These are phyloP conservation scores for Paecilomyces sp. DNA, from an alignment of 2,329 filamentous ascomycete species.

Conservation along the genomic window DNA sequence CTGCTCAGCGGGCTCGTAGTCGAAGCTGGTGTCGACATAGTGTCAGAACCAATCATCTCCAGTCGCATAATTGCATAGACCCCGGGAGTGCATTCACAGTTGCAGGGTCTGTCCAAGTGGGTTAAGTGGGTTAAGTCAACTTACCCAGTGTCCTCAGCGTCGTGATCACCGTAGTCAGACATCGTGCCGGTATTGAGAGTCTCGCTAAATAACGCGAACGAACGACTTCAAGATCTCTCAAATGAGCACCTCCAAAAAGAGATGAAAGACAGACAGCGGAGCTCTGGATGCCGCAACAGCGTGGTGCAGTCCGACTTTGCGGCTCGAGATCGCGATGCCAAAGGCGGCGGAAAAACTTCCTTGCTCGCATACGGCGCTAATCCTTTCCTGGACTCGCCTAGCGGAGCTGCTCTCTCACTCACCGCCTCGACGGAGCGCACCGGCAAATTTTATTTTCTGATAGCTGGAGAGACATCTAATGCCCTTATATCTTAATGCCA, in stretches of 20 bases:
- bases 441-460: constrained; percentile 25
- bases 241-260: not conserved
- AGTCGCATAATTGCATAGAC: constrained; percentile 2
- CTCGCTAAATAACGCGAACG: constrained; percentile 2
- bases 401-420: constrained; percentile 2
- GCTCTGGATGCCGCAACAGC: constrained; percentile 2
- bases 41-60: constrained; percentile 19
- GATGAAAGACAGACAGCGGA: constrained; percentile 6
- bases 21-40: constrained; percentile 26
- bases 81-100: not conserved
- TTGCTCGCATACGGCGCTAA: constrained; percentile 15
- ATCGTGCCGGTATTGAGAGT: constrained; percentile 38
- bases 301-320: constrained; percentile 3
- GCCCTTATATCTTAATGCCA: constrained; percentile 2
- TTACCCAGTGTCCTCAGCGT: constrained; percentile 53
- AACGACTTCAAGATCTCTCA: constrained; percentile 5
- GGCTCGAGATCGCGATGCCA: constrained; percentile 15
- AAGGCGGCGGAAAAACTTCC: constrained; percentile 30
- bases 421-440: constrained; percentile 19
- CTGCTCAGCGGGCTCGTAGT: constrained; percentile 53
- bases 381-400: constrained; percentile 11
- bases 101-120: not conserved
- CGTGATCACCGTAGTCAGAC: constrained; percentile 69
- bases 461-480: constrained; percentile 1
- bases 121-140: constrained; percentile 16